phyloP scores from a whole-genome alignment of 306 rosid genomes.

The Quercus variabilis region DNA sequence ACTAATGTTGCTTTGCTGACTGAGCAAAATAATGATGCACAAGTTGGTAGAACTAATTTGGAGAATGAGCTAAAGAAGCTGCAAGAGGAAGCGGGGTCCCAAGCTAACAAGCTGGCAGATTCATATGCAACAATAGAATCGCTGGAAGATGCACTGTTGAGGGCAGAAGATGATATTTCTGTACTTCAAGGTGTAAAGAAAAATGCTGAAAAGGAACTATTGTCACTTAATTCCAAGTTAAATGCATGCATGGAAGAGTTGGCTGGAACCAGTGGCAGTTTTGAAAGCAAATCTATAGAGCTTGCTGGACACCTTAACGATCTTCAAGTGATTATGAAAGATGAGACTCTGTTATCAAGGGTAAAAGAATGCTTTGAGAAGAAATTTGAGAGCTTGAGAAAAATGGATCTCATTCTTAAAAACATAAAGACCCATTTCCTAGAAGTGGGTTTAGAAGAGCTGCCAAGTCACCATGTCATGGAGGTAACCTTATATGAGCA shows the following conservation, averaged over 20 bases:
- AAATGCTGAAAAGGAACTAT: constrained; percentile 66
- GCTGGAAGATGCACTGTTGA: constrained; percentile 61
- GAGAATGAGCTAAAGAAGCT: constrained; percentile 68
- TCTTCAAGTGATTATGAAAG: constrained; percentile 70
- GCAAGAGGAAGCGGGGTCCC: constrained; percentile 58
- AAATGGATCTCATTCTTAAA: constrained; percentile 53
- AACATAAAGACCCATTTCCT: constrained; percentile 43
- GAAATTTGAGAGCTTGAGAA: constrained; percentile 55
- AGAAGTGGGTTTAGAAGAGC: constrained; percentile 38
- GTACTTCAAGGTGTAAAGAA: constrained; percentile 52
- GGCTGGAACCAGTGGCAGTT: constrained; percentile 57
- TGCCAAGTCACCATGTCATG: constrained; percentile 32
- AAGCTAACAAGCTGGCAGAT: constrained; percentile 50
- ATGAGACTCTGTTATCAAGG: constrained; percentile 43
- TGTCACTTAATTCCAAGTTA: constrained; percentile 60
- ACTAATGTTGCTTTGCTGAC: constrained; percentile 41
- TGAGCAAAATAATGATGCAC: constrained; percentile 60
- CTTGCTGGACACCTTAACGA: constrained; percentile 52
- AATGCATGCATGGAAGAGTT: constrained; percentile 66
- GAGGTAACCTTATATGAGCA: constrained; percentile 49
- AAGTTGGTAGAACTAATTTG: constrained; percentile 46
- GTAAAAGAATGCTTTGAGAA: constrained; percentile 57
- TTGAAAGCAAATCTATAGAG: constrained; percentile 56
- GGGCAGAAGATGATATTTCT: constrained; percentile 64
- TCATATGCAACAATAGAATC: constrained; percentile 47